phyloP scores from a whole-genome alignment of 352 stramenopile genomes.

The Globisporangium uncinulatum region DNA sequence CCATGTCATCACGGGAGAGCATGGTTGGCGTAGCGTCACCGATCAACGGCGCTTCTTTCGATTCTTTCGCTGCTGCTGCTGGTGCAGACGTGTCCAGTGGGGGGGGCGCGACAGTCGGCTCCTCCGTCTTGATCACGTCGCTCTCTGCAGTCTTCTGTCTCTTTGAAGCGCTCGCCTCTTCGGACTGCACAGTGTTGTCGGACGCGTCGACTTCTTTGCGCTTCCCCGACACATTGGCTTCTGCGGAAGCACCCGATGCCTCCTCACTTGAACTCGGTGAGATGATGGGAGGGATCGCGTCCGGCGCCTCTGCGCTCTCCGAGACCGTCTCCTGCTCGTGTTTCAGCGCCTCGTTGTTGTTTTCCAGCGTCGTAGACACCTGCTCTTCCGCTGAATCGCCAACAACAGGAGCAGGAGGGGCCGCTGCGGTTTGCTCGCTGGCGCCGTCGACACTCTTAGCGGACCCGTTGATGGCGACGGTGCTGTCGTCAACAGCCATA shows the following conservation, averaged over 20 bases:
- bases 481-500: too few species aligned
- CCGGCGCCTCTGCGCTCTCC: background rate
- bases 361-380: background rate
- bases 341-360: background rate
- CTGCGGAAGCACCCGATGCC: too few species aligned
- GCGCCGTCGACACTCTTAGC: too few species aligned
- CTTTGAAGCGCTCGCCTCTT: background rate
- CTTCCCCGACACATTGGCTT: slow-evolving; percentile 3
- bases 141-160: slow-evolving; percentile 10
- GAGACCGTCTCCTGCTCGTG: background rate
- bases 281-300: background rate
- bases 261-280: background rate
- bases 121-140: slow-evolving; percentile 5
- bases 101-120: too few species aligned
- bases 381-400: background rate
- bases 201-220: slow-evolving; percentile 3
- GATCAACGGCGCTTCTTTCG: background rate
- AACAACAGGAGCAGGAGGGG: too few species aligned
- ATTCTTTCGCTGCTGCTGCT: background rate
- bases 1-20: slow-evolving; percentile 85
- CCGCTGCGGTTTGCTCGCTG: too few species aligned
- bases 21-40: slow-evolving; percentile 33
- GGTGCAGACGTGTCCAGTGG: background rate
- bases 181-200: background rate
- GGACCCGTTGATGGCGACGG: too few species aligned